These are phyloP conservation scores for Leucocoprinus leucothites DNA, from an alignment of 768 basidiomycete genomes.

Conservation along the genomic window DNA sequence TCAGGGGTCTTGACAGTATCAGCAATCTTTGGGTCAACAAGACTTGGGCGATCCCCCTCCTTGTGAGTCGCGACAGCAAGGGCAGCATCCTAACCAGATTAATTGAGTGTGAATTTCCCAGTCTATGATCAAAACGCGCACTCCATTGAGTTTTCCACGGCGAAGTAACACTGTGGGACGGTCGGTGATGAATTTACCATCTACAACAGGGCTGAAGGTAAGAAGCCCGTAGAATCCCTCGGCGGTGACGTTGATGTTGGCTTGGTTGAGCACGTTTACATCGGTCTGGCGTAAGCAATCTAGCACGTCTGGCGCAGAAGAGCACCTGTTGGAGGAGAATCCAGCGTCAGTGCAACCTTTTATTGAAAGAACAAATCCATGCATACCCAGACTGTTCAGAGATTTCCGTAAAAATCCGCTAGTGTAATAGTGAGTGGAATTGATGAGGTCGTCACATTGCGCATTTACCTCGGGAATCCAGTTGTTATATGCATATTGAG, in stretches of 20 bases:
- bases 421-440: neutral
- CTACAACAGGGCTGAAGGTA: conserved; percentile 43
- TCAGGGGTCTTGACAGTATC: conserved; percentile 22
- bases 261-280: conserved; percentile 25
- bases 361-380: neutral
- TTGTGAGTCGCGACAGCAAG: conserved; percentile 35
- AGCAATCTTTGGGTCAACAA: conserved; percentile 29
- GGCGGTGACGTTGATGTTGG: conserved; percentile 28
- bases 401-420: conserved; percentile 31
- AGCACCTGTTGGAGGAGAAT: conserved; percentile 26
- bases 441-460: neutral
- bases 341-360: neutral
- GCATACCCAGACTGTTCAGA: conserved; percentile 17
- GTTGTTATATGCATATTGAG: conserved; percentile 43
- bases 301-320: conserved; percentile 27
- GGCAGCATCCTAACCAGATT: conserved; percentile 23
- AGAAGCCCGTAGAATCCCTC: conserved; percentile 39
- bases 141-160: conserved; percentile 39
- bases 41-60: conserved; percentile 29
- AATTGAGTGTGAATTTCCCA: neutral
- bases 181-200: conserved; percentile 42
- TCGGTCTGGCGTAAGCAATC: conserved; percentile 37
- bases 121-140: conserved; percentile 18
- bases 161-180: conserved; percentile 35
- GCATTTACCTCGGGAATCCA: conserved; percentile 32